Evolutionary conservation across 345 rosid genomes (phyloP).

Genomic region (Pistacia atlantica): DNA sequence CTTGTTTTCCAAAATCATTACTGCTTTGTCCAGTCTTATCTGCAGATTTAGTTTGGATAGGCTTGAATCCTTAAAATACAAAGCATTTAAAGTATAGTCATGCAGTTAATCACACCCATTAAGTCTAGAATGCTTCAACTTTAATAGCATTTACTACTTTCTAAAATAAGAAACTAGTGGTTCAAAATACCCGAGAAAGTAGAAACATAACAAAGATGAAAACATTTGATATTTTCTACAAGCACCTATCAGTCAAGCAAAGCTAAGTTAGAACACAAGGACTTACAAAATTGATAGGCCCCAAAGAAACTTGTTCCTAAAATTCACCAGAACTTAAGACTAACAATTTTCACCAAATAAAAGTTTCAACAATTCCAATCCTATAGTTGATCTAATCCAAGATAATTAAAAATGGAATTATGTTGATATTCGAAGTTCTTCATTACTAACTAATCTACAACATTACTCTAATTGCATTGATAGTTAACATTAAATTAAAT

Average conservation of each 20-base stretch:
- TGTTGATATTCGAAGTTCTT: background rate
- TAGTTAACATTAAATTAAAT: background rate
- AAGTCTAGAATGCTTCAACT: conserved; percentile 2
- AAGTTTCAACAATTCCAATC: background rate
- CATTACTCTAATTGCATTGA: background rate
- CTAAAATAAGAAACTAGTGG: background rate
- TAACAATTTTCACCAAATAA: background rate
- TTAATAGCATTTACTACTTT: background rate
- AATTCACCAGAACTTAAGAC: background rate
- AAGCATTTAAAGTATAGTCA: background rate
- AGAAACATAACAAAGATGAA: no score
- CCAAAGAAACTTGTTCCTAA: no score
- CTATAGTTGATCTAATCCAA: background rate
- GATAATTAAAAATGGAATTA: background rate
- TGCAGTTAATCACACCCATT: background rate
- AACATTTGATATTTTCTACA: no score
- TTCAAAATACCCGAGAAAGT: no score
- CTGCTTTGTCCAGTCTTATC: conserved; percentile 29
- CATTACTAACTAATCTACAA: background rate
- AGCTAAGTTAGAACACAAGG: background rate
- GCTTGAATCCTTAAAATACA: conserved; percentile 26
- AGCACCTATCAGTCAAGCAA: background rate
- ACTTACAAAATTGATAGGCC: background rate
- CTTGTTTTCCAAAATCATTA: conserved; percentile 24
- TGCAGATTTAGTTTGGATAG: conserved; percentile 41